Evolutionary conservation across 805 yeast genomes (phyloP).

Genomic region (Candida silvicultrix): DNA sequence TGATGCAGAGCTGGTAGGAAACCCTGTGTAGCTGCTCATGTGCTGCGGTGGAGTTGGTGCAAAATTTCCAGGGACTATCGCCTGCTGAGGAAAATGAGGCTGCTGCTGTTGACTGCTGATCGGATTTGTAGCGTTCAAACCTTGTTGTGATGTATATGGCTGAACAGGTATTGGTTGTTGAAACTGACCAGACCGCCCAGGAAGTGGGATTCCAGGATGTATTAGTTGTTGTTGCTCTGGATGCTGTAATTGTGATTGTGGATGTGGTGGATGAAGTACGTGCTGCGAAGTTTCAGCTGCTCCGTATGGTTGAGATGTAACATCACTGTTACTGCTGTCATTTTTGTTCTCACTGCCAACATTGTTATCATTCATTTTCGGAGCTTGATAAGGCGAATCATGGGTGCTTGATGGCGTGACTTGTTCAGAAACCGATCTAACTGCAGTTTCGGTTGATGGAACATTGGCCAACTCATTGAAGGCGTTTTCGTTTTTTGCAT

Average conservation of each 20-base stretch:
- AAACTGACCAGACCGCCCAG: not conserved
- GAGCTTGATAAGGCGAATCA: no score
- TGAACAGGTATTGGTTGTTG: not conserved
- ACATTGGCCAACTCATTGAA: conserved; percentile 4
- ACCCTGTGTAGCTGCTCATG: not conserved
- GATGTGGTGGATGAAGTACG: not conserved
- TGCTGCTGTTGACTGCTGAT: not conserved
- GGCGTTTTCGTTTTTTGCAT: conserved; percentile 19
- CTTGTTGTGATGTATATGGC: not conserved
- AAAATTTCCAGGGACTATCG: not conserved
- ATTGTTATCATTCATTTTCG: no score
- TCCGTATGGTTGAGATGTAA: not conserved
- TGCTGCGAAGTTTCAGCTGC: not conserved
- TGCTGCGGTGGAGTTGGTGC: not conserved
- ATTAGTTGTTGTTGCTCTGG: not conserved
- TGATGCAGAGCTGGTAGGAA: not conserved
- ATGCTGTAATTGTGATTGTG: not conserved
- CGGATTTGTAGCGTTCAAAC: not conserved
- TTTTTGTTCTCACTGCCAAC: no score
- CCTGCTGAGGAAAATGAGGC: not conserved
- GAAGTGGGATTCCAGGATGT: not conserved
- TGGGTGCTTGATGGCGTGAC: not conserved
- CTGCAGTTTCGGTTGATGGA: not conserved
- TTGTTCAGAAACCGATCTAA: not conserved
- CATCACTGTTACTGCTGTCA: not conserved